Percentiles rank a stretch among this genome's conserved stretches.
Conservation (phyloP, 371 early-diverging fungal genomes). For the Polyrhizophydium stewartii region DNA sequence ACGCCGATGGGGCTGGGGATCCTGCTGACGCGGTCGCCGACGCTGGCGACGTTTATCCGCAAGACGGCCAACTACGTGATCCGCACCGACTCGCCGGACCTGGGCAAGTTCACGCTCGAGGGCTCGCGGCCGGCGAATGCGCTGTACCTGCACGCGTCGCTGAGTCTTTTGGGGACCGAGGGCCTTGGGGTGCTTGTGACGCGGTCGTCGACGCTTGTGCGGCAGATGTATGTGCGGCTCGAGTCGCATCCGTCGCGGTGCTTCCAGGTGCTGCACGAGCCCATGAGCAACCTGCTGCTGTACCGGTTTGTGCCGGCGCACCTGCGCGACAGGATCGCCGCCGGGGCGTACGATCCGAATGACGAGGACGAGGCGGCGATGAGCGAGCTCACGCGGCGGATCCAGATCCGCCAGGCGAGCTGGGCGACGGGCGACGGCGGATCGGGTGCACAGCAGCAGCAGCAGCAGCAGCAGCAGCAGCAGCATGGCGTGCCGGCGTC, state of each 20-base stretch:
- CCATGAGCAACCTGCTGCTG: slow-evolving; percentile 41
- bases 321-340: slow-evolving; percentile 24
- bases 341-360: slow-evolving; percentile 16
- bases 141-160: slow-evolving; percentile 42
- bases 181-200: slow-evolving; percentile 48
- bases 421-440: background rate
- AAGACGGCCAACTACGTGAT: slow-evolving; percentile 49
- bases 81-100: slow-evolving; percentile 38
- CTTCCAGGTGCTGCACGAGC: slow-evolving; percentile 38
- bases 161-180: slow-evolving; percentile 38
- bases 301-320: slow-evolving; percentile 37
- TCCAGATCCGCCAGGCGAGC: slow-evolving; percentile 4
- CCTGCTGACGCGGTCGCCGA: slow-evolving; percentile 31
- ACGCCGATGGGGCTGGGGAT: slow-evolving; percentile 50
- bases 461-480: background rate
- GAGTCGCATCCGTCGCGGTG: slow-evolving; percentile 21
- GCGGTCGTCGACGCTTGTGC: slow-evolving; percentile 33
- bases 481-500: background rate
- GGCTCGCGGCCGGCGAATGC: slow-evolving; percentile 43
- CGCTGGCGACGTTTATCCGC: slow-evolving; percentile 28
- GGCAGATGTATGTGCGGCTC: slow-evolving; percentile 35
- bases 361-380: slow-evolving; percentile 22
- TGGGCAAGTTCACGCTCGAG: slow-evolving; percentile 46
- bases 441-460: background rate
- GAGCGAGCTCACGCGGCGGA: slow-evolving; percentile 19